Evolutionary conservation across 2,329 filamentous ascomycete genomes (phyloP), one percentile per base, ranked within the genome.

Genomic region (Hypoxylon sp.): DNA sequence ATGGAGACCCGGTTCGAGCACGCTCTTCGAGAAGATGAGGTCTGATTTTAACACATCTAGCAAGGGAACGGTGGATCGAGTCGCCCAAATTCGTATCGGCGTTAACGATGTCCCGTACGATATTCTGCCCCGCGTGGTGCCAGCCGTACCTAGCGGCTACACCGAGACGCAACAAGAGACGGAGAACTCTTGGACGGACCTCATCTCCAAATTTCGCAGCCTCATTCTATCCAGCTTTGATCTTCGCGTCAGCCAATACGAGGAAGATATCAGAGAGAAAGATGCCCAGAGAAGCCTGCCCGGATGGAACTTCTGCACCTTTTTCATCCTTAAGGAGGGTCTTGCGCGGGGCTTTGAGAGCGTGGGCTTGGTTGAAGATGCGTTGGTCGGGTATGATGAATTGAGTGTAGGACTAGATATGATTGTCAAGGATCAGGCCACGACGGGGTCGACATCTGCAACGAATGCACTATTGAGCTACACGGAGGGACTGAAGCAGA

Each of bases 281-380:
- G 95, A 98, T 73, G 88, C 91, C 0, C 94, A 98, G 78, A 87
- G 95, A 50, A 90, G 85, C 34, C 82, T 99, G 17, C 96, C 96
- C 0, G 96, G 96, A 0, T 99, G 96, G 96, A 99, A 99, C 76
- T 99, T 99, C 77, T 98, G 96, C 80, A 99, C 96, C 0, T 99
- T 99, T 78, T 99, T 99, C 78, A 94, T 99, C 14, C 85, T 99
- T 7, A 99, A 99, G 76, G 96, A 99, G 79, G 96, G 96, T 0
- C 82, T 99, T 36, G 95, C 96, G 1, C 88, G 93, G 72, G 97
- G 95, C 0, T 97, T 99, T 72, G 97, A 99, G 79, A 98, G 93
- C 76, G 94, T 98, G 2, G 97, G 97, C 0, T 84, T 99, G 9
- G 93, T 98, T 7, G 96, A 99, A 76, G 96, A 99, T 84, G 95